Evolutionary conservation across 1,284 basidiomycete species (phyloP), one percentile per base, ranked within the genome.

Genomic region (Irpex sp.): DNA sequence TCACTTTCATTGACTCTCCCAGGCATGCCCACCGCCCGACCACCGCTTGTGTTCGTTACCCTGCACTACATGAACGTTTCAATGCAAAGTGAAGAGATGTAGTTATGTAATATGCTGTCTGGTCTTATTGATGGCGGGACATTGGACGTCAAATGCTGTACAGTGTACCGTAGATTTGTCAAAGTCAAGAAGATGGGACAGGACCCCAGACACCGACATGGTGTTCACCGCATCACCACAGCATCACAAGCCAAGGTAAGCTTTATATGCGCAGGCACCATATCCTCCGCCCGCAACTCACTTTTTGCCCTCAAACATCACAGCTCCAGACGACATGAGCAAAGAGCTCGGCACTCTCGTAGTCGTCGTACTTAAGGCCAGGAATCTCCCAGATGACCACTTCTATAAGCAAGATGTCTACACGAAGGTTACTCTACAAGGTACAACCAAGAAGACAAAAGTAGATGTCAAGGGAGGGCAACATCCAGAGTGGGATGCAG

Each of bases 371-470:
- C 80, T 91, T 67, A 90, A 91, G 73, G 89, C 87, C 33, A 80
- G 79, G 63, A 85, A 91, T 68, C 78, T 91, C 18, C 82, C 82
- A 63, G 84, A 89, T 72, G 87, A 85, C 60, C 87, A 88, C 66
- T 86, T 91, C 70, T 87, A 86, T 74, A 91, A 91, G 69, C 89
- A 91, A 69, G 86, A 90, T 72, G 88, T 85, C 16, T 90, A 82
- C 67, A 82, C 82, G 0, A 78, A 85, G 77, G 79, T 75, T 37
- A 68, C 71, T 33, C 64, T 78, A 42, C 69, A 71, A 19, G 84
- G 82, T 28, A 72, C 70, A 8, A 80, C 77, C 35, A 81, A 87
- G 70, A 78, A 78, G 60, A 90, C 88, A 1, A 75, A 79, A 49
- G 77, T 84, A 58, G 87, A 89, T 64, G 74, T 82, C 59, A 89